These are phyloP conservation scores for Pugionium dolabratum DNA, from an alignment of 345 rosid species.

Conservation along the genomic window DNA sequence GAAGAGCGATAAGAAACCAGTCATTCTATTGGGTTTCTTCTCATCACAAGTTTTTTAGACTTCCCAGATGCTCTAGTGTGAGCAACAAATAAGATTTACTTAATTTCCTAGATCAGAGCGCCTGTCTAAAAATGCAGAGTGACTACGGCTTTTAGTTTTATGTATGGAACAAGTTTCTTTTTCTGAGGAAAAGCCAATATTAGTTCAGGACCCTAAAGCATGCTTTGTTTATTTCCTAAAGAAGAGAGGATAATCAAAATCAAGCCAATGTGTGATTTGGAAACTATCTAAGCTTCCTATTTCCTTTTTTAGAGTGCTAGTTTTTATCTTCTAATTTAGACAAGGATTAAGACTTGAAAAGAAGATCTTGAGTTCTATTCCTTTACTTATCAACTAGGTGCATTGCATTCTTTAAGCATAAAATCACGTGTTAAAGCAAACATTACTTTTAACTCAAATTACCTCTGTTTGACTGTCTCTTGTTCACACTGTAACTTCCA, in stretches of 20 bases:
- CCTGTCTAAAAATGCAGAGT: slow-evolving; percentile 12
- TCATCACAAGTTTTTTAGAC: slow-evolving; percentile 26
- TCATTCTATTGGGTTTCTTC: slow-evolving; percentile 23
- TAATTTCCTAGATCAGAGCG: slow-evolving; percentile 15
- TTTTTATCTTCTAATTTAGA: too few species aligned
- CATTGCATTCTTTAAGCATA: slow-evolving; percentile 25
- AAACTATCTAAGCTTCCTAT: slow-evolving; percentile 23
- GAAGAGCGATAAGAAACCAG: slow-evolving; percentile 18
- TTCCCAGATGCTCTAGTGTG: slow-evolving; percentile 7
- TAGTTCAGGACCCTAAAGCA: slow-evolving; percentile 1
- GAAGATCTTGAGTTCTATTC: not conserved
- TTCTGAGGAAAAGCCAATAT: not conserved
- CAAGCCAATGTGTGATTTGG: slow-evolving; percentile 20
- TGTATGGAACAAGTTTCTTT: slow-evolving; percentile 8
- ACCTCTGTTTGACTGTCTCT: slow-evolving; percentile 92
- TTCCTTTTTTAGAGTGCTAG: too few species aligned
- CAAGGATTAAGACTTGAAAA: too few species aligned
- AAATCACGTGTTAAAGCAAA: slow-evolving; percentile 24
- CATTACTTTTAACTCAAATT: slow-evolving; percentile 22
- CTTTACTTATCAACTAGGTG: slow-evolving; percentile 4
- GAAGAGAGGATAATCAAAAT: slow-evolving; percentile 8
- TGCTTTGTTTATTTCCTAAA: not conserved
- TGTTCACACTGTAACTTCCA: slow-evolving; percentile 73
- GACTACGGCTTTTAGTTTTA: slow-evolving; percentile 1
- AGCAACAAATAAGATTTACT: not conserved